Percentiles rank a stretch among this genome's conserved stretches.
phyloP scores from a whole-genome alignment of 2,329 filamentous ascomycete species.

The Rasamsonia emersonii region DNA sequence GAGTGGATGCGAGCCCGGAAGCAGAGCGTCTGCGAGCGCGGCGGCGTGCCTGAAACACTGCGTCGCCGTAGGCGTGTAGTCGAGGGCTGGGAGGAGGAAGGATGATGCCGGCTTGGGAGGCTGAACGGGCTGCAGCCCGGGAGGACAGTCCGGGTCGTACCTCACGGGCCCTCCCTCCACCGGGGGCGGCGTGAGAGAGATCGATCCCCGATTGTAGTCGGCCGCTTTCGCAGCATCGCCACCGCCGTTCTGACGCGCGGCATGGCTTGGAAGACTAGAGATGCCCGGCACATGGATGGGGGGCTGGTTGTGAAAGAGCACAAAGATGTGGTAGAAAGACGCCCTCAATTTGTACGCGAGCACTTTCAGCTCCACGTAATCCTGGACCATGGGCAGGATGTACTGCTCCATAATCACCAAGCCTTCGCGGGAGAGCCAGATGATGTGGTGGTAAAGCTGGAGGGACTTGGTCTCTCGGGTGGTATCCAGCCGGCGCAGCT shows the following conservation, averaged over 20 bases:
- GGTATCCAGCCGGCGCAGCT: constrained; percentile 71
- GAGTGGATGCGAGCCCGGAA: constrained; percentile 83
- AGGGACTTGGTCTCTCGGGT: constrained; percentile 71
- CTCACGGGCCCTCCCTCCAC: constrained; percentile 50
- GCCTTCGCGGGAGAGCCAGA: constrained; percentile 92
- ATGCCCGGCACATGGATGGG: constrained; percentile 57
- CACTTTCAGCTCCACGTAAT: constrained; percentile 75
- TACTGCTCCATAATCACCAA: constrained; percentile 77
- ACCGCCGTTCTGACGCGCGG: constrained; percentile 18
- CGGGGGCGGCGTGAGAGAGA: constrained; percentile 37
- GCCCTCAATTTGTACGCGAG: constrained; percentile 85
- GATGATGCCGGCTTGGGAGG: constrained; percentile 45
- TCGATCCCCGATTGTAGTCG: constrained; percentile 26
- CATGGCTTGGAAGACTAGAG: constrained; percentile 26
- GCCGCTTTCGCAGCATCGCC: constrained; percentile 3
- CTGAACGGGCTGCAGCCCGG: constrained; percentile 27
- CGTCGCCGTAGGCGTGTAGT: constrained; percentile 78
- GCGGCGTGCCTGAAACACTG: constrained; percentile 73
- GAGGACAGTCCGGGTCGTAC: constrained; percentile 38
- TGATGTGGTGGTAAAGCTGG: constrained; percentile 79
- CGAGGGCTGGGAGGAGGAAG: constrained; percentile 68
- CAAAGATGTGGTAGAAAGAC: constrained; percentile 94
- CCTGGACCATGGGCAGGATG: constrained; percentile 73
- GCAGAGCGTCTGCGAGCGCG: constrained; percentile 60
- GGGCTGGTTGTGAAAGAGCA: constrained; percentile 88